Percentiles rank a stretch among this genome's conserved stretches.
Conservation (phyloP, 2,329 filamentous ascomycete genomes). For the Xylariaceae sp. region DNA sequence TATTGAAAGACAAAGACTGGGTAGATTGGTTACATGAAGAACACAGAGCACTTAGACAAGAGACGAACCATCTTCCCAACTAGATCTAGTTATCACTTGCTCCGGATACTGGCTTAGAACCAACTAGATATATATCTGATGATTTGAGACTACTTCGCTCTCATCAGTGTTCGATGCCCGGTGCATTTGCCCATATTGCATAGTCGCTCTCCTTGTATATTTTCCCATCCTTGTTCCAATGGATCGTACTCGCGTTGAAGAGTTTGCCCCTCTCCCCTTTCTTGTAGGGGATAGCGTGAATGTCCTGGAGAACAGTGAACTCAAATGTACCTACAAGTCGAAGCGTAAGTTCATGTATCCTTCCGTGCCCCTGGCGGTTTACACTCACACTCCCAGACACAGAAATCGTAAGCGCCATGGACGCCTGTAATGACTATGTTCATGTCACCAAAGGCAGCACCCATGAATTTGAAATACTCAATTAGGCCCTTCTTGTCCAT, state of each 20-base stretch:
- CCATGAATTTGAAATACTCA: background rate
- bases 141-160: no score
- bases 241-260: background rate
- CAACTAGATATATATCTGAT: no score
- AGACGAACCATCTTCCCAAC: background rate
- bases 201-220: background rate
- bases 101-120: no score
- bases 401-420: background rate
- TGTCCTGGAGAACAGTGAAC: background rate
- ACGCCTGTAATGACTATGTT: background rate
- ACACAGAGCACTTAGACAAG: constrained; percentile 1
- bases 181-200: background rate
- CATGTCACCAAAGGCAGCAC: background rate
- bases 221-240: background rate
- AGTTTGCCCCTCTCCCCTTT: background rate
- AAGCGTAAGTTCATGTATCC: background rate
- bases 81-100: background rate
- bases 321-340: background rate
- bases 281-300: background rate
- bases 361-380: background rate
- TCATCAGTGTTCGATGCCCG: background rate
- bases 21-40: constrained; percentile 35
- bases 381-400: background rate
- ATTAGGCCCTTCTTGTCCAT: background rate
- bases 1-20: constrained; percentile 43